A percentile compares a stretch with the other conserved stretches of the same genome.
Conservation (phyloP, 2,329 filamentous ascomycete species). For the Rutstroemia sp. region DNA sequence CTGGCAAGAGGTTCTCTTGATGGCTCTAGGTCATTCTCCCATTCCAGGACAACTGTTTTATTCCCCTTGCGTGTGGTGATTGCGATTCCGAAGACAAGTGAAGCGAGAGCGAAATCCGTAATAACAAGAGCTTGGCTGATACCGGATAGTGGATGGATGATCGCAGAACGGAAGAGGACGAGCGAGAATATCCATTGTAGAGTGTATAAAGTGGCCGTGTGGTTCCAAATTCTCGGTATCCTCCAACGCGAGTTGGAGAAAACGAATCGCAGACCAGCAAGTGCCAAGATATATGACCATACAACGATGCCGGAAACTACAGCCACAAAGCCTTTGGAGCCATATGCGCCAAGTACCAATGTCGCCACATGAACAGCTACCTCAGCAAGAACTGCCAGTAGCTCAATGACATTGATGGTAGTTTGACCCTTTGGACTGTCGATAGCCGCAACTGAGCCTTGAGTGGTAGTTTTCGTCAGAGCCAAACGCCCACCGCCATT, state of each 20-base stretch:
- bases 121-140: constrained; percentile 59
- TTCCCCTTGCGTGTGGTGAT: constrained; percentile 86
- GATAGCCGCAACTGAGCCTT: constrained; percentile 59
- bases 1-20: constrained; percentile 83
- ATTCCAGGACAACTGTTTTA: constrained; percentile 78
- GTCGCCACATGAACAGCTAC: constrained; percentile 61
- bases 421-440: constrained; percentile 70
- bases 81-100: constrained; percentile 67
- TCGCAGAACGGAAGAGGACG: constrained; percentile 73
- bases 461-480: constrained; percentile 53
- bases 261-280: constrained; percentile 66
- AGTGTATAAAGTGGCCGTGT: constrained; percentile 79
- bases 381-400: constrained; percentile 64
- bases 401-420: constrained; percentile 64
- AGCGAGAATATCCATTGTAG: constrained; percentile 73
- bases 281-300: constrained; percentile 74
- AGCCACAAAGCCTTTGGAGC: constrained; percentile 48
- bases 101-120: constrained; percentile 66
- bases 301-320: constrained; percentile 60
- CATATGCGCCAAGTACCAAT: constrained; percentile 53
- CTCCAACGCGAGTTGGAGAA: constrained; percentile 57
- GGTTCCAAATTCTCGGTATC: constrained; percentile 78
- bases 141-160: constrained; percentile 67
- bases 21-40: constrained; percentile 81
- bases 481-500: constrained; percentile 49